Evolutionary conservation across 345 rosid species (phyloP), one percentile per base, ranked within the genome.

Genomic region (Cardamine chenopodiifolia): DNA sequence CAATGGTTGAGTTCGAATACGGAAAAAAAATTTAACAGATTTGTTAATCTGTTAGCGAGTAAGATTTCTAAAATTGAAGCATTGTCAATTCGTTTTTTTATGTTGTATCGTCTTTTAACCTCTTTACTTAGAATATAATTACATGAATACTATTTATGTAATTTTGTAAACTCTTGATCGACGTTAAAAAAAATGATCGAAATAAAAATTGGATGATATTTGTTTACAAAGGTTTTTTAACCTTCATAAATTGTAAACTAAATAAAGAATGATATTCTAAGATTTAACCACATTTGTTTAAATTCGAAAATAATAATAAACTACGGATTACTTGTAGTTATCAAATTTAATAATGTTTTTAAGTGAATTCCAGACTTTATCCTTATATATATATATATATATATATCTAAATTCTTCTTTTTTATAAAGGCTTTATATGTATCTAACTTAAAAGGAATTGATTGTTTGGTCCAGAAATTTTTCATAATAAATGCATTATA

Each of bases 401-500:
- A 29, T 29, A 29, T 29, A 9, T 26, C 28, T 26, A 26, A 26
- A n/a, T n/a, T n/a, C 28, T 26, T 26, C 3, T 26, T 26, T 26
- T 26, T 26, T 26, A 26, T 26, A 2, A 26, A 3, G 28, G 4
- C 4, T 26, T 26, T 62, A 7, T 1, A 8, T 34, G 5, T 26
- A 26, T 26, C 1, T 39, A 54, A 45, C 47, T 73, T 23, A n/a
- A n/a, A 20, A 32, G 49, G 20, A 44, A 13, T 2, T 47, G 42
- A 48, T 14, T 6, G 13, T 11, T 35, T 58, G 68, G 68, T 49
- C 73, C 73, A 66, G 28, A 2, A 26, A 26, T 62, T 3, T 22
- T 29, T 37, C 42, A 49, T 7, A 31, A 44, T 65, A 73, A 66
- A 57, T 28, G 63, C 26, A 35, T 19, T 20, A 56, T 62, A 62